A percentile compares a stretch with the other conserved stretches of the same genome.
Evolutionary conservation across 1,284 basidiomycete genomes (phyloP).

Genomic region (Papiliotrema nemorosa): DNA sequence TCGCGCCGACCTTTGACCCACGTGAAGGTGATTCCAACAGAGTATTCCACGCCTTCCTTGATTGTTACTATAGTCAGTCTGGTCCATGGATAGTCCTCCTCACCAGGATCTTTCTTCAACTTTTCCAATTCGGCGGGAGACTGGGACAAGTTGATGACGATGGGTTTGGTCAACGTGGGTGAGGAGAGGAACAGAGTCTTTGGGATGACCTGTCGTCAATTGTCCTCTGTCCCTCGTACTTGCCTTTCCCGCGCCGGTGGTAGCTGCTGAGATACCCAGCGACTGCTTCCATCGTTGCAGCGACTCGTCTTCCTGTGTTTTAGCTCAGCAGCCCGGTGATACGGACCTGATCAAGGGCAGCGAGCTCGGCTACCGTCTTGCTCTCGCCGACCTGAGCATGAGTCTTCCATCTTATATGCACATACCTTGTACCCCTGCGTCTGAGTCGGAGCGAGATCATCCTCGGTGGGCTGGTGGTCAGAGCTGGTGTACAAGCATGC

Average conservation of each 20-base stretch:
- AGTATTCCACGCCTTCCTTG: slow-evolving; percentile 58
- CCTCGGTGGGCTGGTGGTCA: slow-evolving; percentile 26
- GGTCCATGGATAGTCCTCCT: slow-evolving; percentile 2
- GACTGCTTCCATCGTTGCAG: slow-evolving; percentile 57
- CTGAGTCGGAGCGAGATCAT: slow-evolving; percentile 42
- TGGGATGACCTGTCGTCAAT: slow-evolving; percentile 39
- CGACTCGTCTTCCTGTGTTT: slow-evolving; percentile 53
- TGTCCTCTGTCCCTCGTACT: slow-evolving; percentile 1
- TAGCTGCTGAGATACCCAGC: slow-evolving; percentile 51
- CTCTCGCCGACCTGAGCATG: slow-evolving; percentile 41
- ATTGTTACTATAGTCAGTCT: slow-evolving; percentile 40
- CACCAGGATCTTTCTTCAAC: slow-evolving; percentile 53
- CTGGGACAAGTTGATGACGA: slow-evolving; percentile 53
- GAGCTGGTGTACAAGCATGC: not conserved
- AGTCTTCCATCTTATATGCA: not conserved
- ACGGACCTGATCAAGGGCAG: slow-evolving; percentile 47
- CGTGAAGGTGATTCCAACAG: slow-evolving; percentile 53
- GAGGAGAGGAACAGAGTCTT: slow-evolving; percentile 53
- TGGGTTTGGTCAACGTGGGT: slow-evolving; percentile 46
- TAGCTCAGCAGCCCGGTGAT: not conserved
- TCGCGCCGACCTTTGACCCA: slow-evolving; percentile 11
- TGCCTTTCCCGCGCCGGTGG: slow-evolving; percentile 34
- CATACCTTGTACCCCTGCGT: slow-evolving; percentile 49
- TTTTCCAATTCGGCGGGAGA: slow-evolving; percentile 46
- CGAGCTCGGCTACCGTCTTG: slow-evolving; percentile 55